Conservation (phyloP, 176 grass and related monocot species). For the Hyparrhenia diplandra region DNA sequence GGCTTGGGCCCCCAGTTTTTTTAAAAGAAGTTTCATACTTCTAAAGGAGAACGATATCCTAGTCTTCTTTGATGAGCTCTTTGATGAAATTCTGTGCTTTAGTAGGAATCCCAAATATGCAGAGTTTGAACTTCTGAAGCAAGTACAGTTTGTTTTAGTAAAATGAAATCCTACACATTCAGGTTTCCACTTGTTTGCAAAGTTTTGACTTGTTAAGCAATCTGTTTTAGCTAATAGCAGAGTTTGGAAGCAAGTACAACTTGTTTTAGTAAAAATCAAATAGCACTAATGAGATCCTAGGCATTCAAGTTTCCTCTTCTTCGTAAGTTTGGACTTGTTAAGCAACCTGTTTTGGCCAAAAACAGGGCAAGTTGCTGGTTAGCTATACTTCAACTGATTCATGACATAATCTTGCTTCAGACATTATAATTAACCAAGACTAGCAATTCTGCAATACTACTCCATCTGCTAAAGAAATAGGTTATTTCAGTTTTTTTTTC, state of each 20-base stretch:
- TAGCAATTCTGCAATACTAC: background rate
- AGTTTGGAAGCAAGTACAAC: too few relatives aligned
- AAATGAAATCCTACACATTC: background rate
- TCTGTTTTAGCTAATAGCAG: background rate
- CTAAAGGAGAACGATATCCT: too few relatives aligned
- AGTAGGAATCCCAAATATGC: too few relatives aligned
- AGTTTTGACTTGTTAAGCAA: slow-evolving; percentile 9
- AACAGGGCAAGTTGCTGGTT: background rate
- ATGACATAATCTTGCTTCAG: background rate
- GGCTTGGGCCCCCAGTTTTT: too few relatives aligned
- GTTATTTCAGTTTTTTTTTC: background rate
- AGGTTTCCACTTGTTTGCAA: background rate
- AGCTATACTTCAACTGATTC: background rate
- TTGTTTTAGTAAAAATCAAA: background rate
- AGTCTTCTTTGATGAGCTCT: too few relatives aligned
- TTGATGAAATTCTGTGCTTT: too few relatives aligned
- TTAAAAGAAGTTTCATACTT: too few relatives aligned
- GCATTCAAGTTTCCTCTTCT: background rate
- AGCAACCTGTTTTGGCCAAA: slow-evolving; percentile 7
- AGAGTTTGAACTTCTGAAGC: too few relatives aligned
- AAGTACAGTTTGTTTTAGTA: too few relatives aligned
- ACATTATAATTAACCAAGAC: background rate
- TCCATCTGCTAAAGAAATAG: background rate
- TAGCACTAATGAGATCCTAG: background rate
- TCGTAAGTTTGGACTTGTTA: background rate